phyloP scores from a whole-genome alignment of 2,329 filamentous ascomycete genomes.

The Arthrobotrys sinensis region DNA sequence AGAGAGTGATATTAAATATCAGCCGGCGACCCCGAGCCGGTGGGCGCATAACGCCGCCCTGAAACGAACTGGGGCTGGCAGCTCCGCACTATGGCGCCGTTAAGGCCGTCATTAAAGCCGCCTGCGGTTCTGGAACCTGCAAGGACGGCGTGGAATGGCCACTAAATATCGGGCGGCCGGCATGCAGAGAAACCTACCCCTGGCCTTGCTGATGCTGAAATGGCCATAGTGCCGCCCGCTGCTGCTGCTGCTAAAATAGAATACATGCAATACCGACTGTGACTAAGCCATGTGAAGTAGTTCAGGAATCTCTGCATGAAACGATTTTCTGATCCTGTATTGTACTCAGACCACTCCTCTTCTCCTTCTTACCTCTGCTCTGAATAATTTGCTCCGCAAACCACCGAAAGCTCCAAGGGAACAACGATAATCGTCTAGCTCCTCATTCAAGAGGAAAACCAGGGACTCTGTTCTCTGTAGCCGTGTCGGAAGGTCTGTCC shows the following conservation, averaged over 20 bases:
- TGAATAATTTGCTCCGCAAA: slow-evolving; percentile 32
- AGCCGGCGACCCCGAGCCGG: neutral
- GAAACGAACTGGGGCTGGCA: slow-evolving; percentile 25
- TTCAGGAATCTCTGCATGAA: slow-evolving; percentile 26
- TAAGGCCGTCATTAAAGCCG: slow-evolving; percentile 52
- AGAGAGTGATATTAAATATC: neutral
- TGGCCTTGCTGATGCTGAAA: slow-evolving; percentile 13
- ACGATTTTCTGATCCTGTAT: slow-evolving; percentile 26
- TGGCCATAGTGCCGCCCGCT: no score
- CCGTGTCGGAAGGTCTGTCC: slow-evolving; percentile 45
- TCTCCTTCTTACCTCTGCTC: slow-evolving; percentile 12
- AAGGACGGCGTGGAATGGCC: slow-evolving; percentile 46
- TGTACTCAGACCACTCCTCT: slow-evolving; percentile 37
- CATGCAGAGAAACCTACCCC: slow-evolving; percentile 30
- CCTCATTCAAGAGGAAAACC: slow-evolving; percentile 37
- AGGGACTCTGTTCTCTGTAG: slow-evolving; percentile 51
- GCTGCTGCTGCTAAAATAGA: slow-evolving; percentile 17
- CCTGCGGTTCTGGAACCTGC: slow-evolving; percentile 44
- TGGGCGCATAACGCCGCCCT: neutral
- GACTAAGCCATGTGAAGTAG: slow-evolving; percentile 61
- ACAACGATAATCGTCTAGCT: slow-evolving; percentile 43
- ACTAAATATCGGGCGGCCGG: slow-evolving; percentile 39
- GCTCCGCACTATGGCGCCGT: slow-evolving; percentile 32
- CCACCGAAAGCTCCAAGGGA: slow-evolving; percentile 39
- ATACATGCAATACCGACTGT: slow-evolving; percentile 22